Percentiles rank a stretch among this genome's conserved stretches.
Conservation (phyloP, 2,329 filamentous ascomycete species). For the Ophiostoma australiae region DNA sequence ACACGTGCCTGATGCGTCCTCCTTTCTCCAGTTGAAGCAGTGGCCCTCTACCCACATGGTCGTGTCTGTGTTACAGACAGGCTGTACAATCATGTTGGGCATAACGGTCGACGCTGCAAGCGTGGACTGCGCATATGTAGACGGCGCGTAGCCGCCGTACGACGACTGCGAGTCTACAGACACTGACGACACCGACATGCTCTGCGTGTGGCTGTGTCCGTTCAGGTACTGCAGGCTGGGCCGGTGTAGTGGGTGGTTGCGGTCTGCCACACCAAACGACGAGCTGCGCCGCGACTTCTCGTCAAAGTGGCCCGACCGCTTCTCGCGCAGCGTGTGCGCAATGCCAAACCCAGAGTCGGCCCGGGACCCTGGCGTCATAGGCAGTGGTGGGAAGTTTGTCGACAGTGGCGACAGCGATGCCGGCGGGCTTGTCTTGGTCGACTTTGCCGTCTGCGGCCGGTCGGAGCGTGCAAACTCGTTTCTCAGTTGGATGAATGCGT, state of each 20-base stretch:
- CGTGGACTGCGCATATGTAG: constrained; percentile 80
- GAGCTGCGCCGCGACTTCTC: constrained; percentile 79
- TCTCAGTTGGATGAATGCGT: constrained; percentile 78
- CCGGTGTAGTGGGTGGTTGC: constrained; percentile 60
- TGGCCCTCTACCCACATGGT: constrained; percentile 82
- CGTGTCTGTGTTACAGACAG: constrained; percentile 71
- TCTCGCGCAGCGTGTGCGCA: constrained; percentile 81
- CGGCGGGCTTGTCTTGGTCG: constrained; percentile 54
- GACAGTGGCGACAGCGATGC: constrained; percentile 72
- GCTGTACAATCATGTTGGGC: constrained; percentile 76
- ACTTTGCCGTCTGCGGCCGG: constrained; percentile 70
- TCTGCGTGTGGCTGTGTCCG: constrained; percentile 49
- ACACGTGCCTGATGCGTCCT: constrained; percentile 59
- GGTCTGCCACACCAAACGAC: constrained; percentile 74
- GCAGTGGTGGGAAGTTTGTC: constrained; percentile 67
- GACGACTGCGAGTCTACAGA: constrained; percentile 65
- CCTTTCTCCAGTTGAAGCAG: constrained; percentile 62
- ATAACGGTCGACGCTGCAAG: constrained; percentile 80
- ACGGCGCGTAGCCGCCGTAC: constrained; percentile 70
- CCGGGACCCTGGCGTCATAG: constrained; percentile 73
- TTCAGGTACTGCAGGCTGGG: constrained; percentile 71
- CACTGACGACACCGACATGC: constrained; percentile 55
- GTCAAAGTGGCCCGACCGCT: constrained; percentile 89
- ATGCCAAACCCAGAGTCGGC: constrained; percentile 89
- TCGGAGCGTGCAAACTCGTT: constrained; percentile 63